Conservation (phyloP, 805 yeast genomes). For the Candida odintsovae region DNA sequence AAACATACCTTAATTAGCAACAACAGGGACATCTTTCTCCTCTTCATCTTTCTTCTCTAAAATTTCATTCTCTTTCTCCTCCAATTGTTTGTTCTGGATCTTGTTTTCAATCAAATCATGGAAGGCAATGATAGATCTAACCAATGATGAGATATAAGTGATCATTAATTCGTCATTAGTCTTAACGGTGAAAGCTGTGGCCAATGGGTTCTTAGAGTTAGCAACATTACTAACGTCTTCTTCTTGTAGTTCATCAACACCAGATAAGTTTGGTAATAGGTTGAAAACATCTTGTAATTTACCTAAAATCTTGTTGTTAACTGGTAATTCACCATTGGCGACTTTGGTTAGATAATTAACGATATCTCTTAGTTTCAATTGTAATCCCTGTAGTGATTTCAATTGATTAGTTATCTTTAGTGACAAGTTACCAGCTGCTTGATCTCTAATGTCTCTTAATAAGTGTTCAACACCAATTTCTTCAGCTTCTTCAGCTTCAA, state of each 20-base stretch:
- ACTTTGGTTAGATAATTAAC: slow-evolving; percentile 74
- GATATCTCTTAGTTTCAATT: slow-evolving; percentile 71
- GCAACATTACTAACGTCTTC: slow-evolving; percentile 20
- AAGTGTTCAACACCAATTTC: slow-evolving; percentile 98
- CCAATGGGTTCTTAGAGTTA: slow-evolving; percentile 45
- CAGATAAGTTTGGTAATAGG: slow-evolving; percentile 72
- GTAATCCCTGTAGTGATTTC: slow-evolving; percentile 81
- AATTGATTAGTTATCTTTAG: slow-evolving; percentile 84
- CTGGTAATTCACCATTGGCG: slow-evolving; percentile 63
- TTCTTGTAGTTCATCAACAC: slow-evolving; percentile 29
- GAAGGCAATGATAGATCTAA: slow-evolving; percentile 92
- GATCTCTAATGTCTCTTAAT: slow-evolving; percentile 90
- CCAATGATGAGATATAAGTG: slow-evolving; percentile 81
- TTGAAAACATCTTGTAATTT: slow-evolving; percentile 94
- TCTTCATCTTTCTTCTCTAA: slow-evolving; percentile 4
- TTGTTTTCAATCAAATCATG: slow-evolving; percentile 96
- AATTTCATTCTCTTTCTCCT: slow-evolving; percentile 21
- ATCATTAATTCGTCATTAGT: slow-evolving; percentile 97
- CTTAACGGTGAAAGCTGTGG: slow-evolving; percentile 81
- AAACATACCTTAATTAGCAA: not conserved
- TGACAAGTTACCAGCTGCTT: slow-evolving; percentile 90
- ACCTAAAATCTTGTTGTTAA: slow-evolving; percentile 86
- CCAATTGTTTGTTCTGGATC: slow-evolving; percentile 64
- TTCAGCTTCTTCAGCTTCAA: slow-evolving; percentile 98
- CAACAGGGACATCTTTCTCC: not conserved